phyloP scores from a whole-genome alignment of 441 rosid species.

The Corymbia calophylla region DNA sequence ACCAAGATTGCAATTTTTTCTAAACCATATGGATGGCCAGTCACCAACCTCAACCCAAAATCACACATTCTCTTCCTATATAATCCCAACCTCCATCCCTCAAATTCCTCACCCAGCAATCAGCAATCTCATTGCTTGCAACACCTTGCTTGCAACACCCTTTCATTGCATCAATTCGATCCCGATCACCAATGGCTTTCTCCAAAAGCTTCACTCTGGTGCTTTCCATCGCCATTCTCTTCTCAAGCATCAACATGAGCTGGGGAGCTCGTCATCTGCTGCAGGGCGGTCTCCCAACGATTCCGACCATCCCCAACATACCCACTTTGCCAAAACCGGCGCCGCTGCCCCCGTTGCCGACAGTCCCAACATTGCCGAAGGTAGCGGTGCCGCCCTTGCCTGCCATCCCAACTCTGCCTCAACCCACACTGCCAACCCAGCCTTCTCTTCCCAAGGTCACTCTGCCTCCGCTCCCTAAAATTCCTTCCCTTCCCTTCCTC shows the following conservation, averaged over 20 bases:
- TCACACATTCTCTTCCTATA: neutral
- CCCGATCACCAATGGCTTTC: conserved; percentile 1
- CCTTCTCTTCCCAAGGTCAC: neutral
- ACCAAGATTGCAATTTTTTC: neutral
- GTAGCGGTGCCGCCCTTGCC: conserved; percentile 20
- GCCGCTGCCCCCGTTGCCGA: conserved; percentile 8
- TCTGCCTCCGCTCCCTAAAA: neutral
- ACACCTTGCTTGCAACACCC: neutral
- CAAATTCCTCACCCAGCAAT: neutral
- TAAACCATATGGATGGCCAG: neutral
- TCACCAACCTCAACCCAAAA: neutral
- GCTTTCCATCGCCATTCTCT: conserved; percentile 8
- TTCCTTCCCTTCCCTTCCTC: conserved; percentile 11
- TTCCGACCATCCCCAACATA: conserved; percentile 7
- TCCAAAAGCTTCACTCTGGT: neutral
- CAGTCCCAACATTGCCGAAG: conserved; percentile 13
- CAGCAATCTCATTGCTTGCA: neutral
- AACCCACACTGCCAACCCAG: neutral
- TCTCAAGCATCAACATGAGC: conserved; percentile 9
- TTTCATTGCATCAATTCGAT: neutral
- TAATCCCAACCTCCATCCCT: neutral
- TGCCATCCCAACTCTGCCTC: conserved; percentile 1
- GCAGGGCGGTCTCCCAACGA: conserved; percentile 1
- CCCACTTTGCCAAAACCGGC: conserved; percentile 1
- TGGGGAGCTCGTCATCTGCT: conserved; percentile 22